phyloP scores from a whole-genome alignment of 176 grass and related monocot species.

The Thinopyrum elongatum region DNA sequence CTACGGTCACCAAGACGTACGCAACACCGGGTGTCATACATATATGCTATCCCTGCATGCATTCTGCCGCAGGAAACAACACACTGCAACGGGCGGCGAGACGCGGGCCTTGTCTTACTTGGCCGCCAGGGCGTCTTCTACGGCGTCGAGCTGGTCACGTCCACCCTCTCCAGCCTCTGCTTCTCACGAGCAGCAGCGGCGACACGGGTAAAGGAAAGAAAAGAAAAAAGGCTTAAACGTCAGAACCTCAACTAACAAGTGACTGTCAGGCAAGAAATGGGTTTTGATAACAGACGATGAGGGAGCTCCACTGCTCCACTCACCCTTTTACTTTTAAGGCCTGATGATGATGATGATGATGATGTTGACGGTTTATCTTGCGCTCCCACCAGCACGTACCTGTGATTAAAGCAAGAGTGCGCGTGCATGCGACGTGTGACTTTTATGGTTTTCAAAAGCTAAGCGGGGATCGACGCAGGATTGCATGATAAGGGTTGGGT shows the following conservation, averaged over 20 bases:
- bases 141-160: conserved; percentile 79
- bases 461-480: neutral
- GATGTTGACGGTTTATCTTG: conserved; percentile 53
- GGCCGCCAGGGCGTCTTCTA: conserved; percentile 81
- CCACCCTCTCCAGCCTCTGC: conserved; percentile 75
- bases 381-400: conserved; percentile 27
- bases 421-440: neutral
- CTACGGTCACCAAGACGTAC: too few species aligned
- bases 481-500: neutral
- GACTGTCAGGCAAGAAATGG: neutral
- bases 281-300: neutral
- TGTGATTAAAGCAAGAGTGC: neutral
- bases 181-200: conserved; percentile 62
- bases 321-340: neutral
- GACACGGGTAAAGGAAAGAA: neutral
- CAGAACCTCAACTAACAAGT: neutral
- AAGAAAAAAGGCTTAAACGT: neutral
- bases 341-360: neutral
- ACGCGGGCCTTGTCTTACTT: conserved; percentile 42
- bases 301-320: neutral
- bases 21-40: too few species aligned
- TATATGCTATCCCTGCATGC: too few species aligned
- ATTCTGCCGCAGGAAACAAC: too few species aligned
- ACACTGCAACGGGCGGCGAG: too few species aligned
- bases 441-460: neutral